Base-by-base conservation (phyloP, 805 yeast species). In the Priceomyces haplophilus region DNA sequence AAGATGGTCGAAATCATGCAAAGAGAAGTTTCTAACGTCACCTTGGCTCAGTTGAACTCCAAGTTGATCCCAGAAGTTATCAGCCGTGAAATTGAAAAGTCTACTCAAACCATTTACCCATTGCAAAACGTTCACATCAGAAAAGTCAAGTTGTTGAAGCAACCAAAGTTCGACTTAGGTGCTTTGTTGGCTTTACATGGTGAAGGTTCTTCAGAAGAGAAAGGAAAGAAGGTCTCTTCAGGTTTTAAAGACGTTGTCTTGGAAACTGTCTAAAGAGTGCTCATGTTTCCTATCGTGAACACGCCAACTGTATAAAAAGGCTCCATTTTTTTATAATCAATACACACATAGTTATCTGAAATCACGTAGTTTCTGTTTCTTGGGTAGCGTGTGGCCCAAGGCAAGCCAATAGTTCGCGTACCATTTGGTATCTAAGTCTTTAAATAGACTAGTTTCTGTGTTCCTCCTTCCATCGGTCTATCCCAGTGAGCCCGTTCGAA, bases 231-330 rank as follows among this genome's bases (percentile, higher is more conserved):
- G 86, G 90, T 90, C 77, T 91, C 91, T 67, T 73, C 85, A 61
- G 96, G 95, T 75, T 91, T 89, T 95, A 90, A 91, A 82, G 99
- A 91, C 75, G 97, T 88, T 73, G 88, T 93, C 72, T 88, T 93
- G 76, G 98, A 91, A 82, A 71, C 91, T 69, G 98, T 91, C 71
- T 91, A 88, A 61, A 8, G 35, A 17, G 35, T n/a, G 15, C n/a
- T 10, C 31, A 27, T 15, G 31, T 27, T 15, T 27, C 11, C 4
- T 15, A 27, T 27, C n/a, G 31, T 27, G 31, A 11, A 27, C 31
- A 27, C 31, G n/a, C 37, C 37, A 19, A 34, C 37, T 34, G 37
- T 34, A 34, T 34, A 34, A 27, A 27, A 34, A 34, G 8, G 37
- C 20, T 16, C 3, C 37, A 34, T 34, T 34, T 34, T n/a, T 34